These are phyloP conservation scores for Cladophialophora psammophila DNA, from an alignment of 2,329 filamentous ascomycete genomes.

Conservation along the genomic window DNA sequence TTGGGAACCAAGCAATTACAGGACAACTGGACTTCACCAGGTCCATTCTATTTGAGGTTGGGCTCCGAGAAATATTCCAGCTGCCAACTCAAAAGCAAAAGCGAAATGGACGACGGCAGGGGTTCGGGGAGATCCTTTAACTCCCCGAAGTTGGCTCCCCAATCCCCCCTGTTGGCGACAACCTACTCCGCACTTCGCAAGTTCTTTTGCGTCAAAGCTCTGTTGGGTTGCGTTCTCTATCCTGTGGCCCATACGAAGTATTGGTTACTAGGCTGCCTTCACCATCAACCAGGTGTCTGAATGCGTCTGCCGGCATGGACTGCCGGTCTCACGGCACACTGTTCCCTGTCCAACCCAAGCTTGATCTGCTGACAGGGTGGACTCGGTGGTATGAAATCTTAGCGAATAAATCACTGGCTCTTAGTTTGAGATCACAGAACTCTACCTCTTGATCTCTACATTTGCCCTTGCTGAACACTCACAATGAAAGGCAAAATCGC, in stretches of 20 bases:
- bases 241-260: not conserved
- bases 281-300: not conserved
- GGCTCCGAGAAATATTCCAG: not conserved
- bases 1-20: not conserved
- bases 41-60: not conserved
- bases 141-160: not conserved
- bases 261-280: not conserved
- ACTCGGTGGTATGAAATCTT: not conserved
- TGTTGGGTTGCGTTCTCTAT: not conserved
- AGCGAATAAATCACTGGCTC: not conserved
- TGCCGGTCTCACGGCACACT: not conserved
- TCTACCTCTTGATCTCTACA: not conserved
- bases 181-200: not conserved
- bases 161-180: not conserved
- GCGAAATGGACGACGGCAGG: not conserved
- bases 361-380: not conserved
- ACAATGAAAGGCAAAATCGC: constrained; percentile 28
- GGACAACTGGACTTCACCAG: not conserved
- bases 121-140: not conserved
- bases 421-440: not conserved
- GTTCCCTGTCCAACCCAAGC: not conserved
- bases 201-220: not conserved
- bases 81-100: not conserved
- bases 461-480: not conserved
- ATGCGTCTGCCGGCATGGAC: not conserved